These are phyloP conservation scores for Tarenaya hassleriana DNA, from an alignment of 345 rosid genomes.

Conservation along the genomic window DNA sequence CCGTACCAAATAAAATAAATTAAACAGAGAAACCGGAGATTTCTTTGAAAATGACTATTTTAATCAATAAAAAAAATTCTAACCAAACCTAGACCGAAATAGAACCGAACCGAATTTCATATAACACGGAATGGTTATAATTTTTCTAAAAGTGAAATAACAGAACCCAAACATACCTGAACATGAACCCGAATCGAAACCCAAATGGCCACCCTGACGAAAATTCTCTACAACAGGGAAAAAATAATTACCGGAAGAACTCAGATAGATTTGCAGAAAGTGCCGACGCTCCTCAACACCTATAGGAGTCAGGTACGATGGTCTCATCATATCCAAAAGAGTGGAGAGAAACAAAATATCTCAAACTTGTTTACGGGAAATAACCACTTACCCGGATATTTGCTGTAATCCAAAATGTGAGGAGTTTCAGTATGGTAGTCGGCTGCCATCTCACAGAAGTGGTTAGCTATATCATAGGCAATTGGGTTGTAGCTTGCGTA, in stretches of 20 bases:
- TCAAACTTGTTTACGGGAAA: neutral
- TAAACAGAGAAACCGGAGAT: too few relatives aligned
- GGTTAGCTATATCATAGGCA: conserved; percentile 91
- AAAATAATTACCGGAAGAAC: conserved; percentile 47
- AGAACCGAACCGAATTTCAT: too few relatives aligned
- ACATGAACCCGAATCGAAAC: too few relatives aligned
- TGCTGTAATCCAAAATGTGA: conserved; percentile 67
- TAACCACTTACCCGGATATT: conserved; percentile 65
- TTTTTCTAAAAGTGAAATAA: too few relatives aligned
- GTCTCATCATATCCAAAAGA: neutral
- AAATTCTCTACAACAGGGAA: neutral
- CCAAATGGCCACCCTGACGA: too few relatives aligned
- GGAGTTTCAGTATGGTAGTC: conserved; percentile 87
- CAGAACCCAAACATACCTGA: too few relatives aligned
- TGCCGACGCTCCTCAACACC: conserved; percentile 67
- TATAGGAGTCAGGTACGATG: conserved; percentile 19
- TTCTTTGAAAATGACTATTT: too few relatives aligned
- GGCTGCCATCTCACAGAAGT: conserved; percentile 94
- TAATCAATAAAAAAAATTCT: too few relatives aligned
- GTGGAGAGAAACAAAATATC: neutral
- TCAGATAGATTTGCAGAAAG: conserved; percentile 52
- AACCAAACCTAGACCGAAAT: too few relatives aligned
- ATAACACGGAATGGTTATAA: too few relatives aligned
- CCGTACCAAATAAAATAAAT: too few relatives aligned
- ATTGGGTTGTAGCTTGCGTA: conserved; percentile 82